Evolutionary conservation across 1,284 basidiomycete species (phyloP), one percentile per base, ranked within the genome.

Genomic region (Leccinum brunneo-olivaceum): DNA sequence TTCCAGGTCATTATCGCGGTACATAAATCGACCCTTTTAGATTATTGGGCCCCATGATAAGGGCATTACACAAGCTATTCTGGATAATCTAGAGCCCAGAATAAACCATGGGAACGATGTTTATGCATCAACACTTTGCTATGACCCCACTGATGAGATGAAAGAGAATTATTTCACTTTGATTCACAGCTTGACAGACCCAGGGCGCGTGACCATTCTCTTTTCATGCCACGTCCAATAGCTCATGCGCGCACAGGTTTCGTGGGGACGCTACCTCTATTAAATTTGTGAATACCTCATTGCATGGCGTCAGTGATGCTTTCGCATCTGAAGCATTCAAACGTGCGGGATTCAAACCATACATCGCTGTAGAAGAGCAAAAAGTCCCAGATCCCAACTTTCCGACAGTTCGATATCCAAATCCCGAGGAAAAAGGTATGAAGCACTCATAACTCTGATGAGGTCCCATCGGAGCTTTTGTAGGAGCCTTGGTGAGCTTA

Each of bases 371-470:
- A 5, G 54, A 60, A 43, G 73, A 79, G 50, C 86, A 90, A 59
- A 73, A 73, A 49, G 48, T 68, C 2, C 86, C 90, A 2, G 81
- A 92, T 63, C 87, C 89, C 5, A 77, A 89, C 16, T 92, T 92
- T 57, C 78, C 85, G 3, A 90, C 89, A 5, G 85, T 92, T 6
- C 67, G 65, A 16, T 91, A 88, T 58, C 89, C 89, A 2, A 92
- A 92, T 58, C 89, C 90, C 2, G 90, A 92, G 61, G 89, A 92
- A 62, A 83, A 85, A 65, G 90, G 86, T 77, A 48, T 21, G 61
- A 7, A 18, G 25, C 16, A 2, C n/a, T 21, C 19, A 10, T 30
- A 6, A 2, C n/a, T 44, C 25, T 14, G 14, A 39, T 40, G 18
- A 35, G 6, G 33, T 63, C n/a, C 52, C 27, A 9, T 43, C 34